phyloP scores from a whole-genome alignment of 768 basidiomycete genomes.

The Lentinula detonsa region DNA sequence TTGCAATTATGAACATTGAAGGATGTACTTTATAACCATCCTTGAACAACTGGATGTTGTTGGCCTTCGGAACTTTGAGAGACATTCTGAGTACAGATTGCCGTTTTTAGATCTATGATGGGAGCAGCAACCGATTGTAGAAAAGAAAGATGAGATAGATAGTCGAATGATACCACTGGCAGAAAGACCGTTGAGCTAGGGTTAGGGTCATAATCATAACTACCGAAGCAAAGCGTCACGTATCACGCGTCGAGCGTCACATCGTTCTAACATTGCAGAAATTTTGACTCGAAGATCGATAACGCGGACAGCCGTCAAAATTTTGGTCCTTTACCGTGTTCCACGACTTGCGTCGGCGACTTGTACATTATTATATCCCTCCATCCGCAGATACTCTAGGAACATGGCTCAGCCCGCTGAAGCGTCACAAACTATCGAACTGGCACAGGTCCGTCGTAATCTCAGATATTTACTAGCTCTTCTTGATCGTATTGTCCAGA shows the following conservation, averaged over 20 bases:
- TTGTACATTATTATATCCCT: neutral
- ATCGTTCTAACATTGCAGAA: neutral
- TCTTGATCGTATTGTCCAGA: constrained; percentile 41
- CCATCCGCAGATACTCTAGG: neutral
- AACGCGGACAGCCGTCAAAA: neutral
- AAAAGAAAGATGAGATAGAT: neutral
- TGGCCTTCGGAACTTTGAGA: constrained; percentile 88
- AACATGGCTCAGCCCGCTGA: neutral
- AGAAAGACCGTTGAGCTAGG: no score
- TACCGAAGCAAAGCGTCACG: neutral
- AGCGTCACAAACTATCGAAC: constrained; percentile 53
- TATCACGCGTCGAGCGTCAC: neutral
- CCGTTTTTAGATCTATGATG: neutral
- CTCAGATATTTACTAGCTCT: neutral
- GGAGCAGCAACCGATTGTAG: neutral
- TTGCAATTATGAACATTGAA: neutral
- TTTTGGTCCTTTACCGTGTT: constrained; percentile 1
- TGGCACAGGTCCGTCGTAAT: constrained; percentile 45
- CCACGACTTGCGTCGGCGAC: neutral
- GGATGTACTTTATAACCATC: constrained; percentile 85
- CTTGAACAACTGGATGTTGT: constrained; percentile 90
- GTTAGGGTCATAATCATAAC: neutral
- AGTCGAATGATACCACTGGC: neutral
- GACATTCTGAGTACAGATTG: constrained; percentile 49
- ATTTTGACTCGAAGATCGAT: constrained; percentile 4